Percentiles rank a stretch among this genome's conserved stretches.
These are phyloP conservation scores for Fragosphaeria purpurea DNA, from an alignment of 2,329 filamentous ascomycete species.

Conservation along the genomic window DNA sequence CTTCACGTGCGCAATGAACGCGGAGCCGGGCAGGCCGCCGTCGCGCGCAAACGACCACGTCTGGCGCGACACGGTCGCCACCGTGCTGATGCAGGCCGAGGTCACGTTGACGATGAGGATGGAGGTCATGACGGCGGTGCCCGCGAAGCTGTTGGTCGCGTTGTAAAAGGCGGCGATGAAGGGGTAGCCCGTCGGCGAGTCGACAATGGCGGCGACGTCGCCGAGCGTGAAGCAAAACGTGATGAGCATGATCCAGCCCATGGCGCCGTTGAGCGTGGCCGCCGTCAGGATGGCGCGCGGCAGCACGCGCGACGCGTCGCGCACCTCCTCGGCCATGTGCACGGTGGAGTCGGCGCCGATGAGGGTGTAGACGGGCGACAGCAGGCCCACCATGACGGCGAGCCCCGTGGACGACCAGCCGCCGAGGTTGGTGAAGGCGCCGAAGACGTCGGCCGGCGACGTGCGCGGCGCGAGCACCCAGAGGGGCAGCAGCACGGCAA, in stretches of 20 bases:
- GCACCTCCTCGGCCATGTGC: slow-evolving; percentile 30
- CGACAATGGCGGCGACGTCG: slow-evolving; percentile 14
- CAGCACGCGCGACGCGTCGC: slow-evolving; percentile 23
- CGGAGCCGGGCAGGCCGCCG: slow-evolving; percentile 29
- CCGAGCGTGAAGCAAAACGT: slow-evolving; percentile 27
- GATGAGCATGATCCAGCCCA: slow-evolving; percentile 28
- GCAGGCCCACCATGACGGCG: slow-evolving; percentile 36
- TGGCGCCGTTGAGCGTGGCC: slow-evolving; percentile 23
- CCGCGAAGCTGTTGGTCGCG: slow-evolving; percentile 35
- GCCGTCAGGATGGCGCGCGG: slow-evolving; percentile 28
- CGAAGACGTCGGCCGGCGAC: slow-evolving; percentile 27
- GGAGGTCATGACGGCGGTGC: slow-evolving; percentile 38
- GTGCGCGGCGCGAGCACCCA: slow-evolving; percentile 18
- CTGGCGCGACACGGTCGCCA: slow-evolving; percentile 47
- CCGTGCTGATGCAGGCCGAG: slow-evolving; percentile 40
- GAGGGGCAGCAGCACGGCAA: slow-evolving; percentile 19
- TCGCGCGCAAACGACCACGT: slow-evolving; percentile 46
- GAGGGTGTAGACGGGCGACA: slow-evolving; percentile 28
- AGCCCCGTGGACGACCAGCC: slow-evolving; percentile 35
- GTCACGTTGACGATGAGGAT: slow-evolving; percentile 39
- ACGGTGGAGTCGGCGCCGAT: slow-evolving; percentile 25
- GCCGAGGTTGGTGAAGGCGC: slow-evolving; percentile 35
- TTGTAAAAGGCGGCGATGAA: slow-evolving; percentile 50
- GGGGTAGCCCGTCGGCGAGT: slow-evolving; percentile 39
- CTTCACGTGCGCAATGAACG: slow-evolving; percentile 26